Base-by-base conservation (phyloP, 768 basidiomycete species). In the Rhizopogon roseolus region DNA sequence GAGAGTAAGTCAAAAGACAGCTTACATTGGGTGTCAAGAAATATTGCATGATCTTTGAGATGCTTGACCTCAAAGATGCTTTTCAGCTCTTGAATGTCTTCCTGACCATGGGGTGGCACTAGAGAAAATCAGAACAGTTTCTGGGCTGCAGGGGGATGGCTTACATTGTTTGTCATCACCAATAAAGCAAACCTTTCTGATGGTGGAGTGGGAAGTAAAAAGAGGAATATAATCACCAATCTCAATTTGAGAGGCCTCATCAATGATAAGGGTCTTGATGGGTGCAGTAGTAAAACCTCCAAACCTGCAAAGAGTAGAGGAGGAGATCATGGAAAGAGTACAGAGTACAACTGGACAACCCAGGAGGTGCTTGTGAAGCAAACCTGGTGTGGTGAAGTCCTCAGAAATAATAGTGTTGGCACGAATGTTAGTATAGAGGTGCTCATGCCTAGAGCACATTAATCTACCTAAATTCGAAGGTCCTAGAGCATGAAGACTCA, bases 81-180 rank as follows among this genome's bases (percentile, higher is more conserved):
- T 56, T 86, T 76, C 11, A 92, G 73, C 2, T 77, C 78, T 53
- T 76, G 65, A 39, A 86, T 71, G 41, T 86, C 78, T 58, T 89
- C 88, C 58, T 88, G 80, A 8, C 88, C 90, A 82, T 76, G 80
- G 2, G 91, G 90, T 59, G 91, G 88, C 60, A 93, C 91, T 93
- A 56, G 17, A 61, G 29, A 36, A 42, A 66, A 17, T 61, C 53
- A 57, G 56, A 64, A 32, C 66, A 49, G 25, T 62, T 55, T 19
- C 73, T 64, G 51, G 64, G 62, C 56, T 61, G 62, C 71, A 54
- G 44, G 41, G 6, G 43, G 1, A 44, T 46, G 9, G 71, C 75
- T 58, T 57, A 85, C 84, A 82, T 62, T 86, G 84, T 62, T 80
- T 82, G 49, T 82, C 74, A 70, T 86, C 84, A 37, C 84, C 84